Evolutionary conservation across 192 early-diverging fungal genomes (phyloP), one percentile per base, ranked within the genome.

Genomic region (Obelidium mucronatum): DNA sequence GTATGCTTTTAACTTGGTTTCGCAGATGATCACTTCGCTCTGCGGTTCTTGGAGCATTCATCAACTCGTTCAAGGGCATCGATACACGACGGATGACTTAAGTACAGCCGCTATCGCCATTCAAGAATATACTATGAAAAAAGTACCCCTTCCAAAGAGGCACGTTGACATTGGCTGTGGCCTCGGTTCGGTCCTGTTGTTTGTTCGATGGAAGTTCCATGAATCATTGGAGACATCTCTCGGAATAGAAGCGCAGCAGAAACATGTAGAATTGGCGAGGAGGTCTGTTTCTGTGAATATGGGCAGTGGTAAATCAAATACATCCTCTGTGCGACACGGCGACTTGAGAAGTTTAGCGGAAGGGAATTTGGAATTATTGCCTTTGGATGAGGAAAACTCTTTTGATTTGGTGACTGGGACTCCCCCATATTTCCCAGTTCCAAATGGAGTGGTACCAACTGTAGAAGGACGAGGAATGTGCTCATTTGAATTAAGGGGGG

Each of bases 11-110:
- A 13, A 13, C 33, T 8, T 8, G 11, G 24, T 60, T 24, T 53
- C 24, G 26, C 24, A 82, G 40, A 81, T 84, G 79, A 59, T 84
- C 17, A 78, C 77, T 22, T 28, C 79, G 1, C 67, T 84, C 6
- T 68, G 71, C 19, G 82, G 82, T 28, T 59, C 69, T 26, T 84
- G 79, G 78, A 67, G 40, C 35, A 81, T 84, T 19, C 81, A 79
- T 42, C 82, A 84, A 51, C 51, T 84, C n/a, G 48, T 44, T 40
- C 56, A 70, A 51, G 79, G 77, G 8, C 82, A 84, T 63, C 56
- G 82, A 52, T 78, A 74, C 67, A 84, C 82, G 4, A 81, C 82
- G 24, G 82, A 84, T 69, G 82, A 84, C 67, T 65, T 80, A 22
- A 39, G 19, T 11, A 79, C 69, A 0, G 79, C 78, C 1, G 77